A percentile compares a stretch with the other conserved stretches of the same genome.
These are phyloP conservation scores for Penicillium sp. DNA, from an alignment of 2,329 filamentous ascomycete species.

Conservation along the genomic window DNA sequence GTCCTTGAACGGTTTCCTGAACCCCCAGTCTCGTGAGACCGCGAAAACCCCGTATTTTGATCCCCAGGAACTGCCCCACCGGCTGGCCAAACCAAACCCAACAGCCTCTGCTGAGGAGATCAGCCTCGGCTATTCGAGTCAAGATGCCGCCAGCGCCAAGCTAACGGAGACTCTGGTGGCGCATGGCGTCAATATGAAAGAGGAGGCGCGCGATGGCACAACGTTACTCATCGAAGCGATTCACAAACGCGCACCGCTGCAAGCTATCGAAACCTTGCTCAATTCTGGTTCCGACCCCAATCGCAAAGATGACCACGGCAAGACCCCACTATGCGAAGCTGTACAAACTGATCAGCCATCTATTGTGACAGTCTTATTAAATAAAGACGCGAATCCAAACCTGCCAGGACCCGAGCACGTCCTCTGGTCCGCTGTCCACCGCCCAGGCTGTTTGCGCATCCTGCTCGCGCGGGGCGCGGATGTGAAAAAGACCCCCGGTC, in stretches of 20 bases:
- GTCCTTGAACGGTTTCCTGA: slow-evolving; percentile 25
- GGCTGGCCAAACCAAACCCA: background rate
- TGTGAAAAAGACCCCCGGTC: slow-evolving; percentile 57
- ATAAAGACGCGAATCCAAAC: slow-evolving; percentile 65
- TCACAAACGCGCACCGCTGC: slow-evolving; percentile 55
- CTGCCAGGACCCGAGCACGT: slow-evolving; percentile 67
- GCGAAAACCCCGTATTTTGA: slow-evolving; percentile 4
- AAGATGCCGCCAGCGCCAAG: slow-evolving; percentile 44
- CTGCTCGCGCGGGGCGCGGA: slow-evolving; percentile 61
- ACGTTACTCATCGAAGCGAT: slow-evolving; percentile 62
- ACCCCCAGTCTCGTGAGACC: slow-evolving; percentile 3
- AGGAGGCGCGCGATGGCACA: slow-evolving; percentile 55
- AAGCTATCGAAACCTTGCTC: slow-evolving; percentile 59
- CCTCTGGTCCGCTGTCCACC: slow-evolving; percentile 63
- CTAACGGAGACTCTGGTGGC: slow-evolving; percentile 60
- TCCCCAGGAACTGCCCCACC: background rate
- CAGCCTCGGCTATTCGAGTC: slow-evolving; percentile 2
- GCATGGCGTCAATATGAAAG: slow-evolving; percentile 59
- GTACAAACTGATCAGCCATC: slow-evolving; percentile 58
- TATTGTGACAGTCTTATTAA: slow-evolving; percentile 53
- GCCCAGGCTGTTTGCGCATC: slow-evolving; percentile 57
- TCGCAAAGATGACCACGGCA: slow-evolving; percentile 59
- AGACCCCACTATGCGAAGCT: slow-evolving; percentile 62
- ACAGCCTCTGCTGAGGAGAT: background rate
- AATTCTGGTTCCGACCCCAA: slow-evolving; percentile 60